Evolutionary conservation across 2,329 filamentous ascomycete species (phyloP).

Genomic region (Fusarium protoensiforme): DNA sequence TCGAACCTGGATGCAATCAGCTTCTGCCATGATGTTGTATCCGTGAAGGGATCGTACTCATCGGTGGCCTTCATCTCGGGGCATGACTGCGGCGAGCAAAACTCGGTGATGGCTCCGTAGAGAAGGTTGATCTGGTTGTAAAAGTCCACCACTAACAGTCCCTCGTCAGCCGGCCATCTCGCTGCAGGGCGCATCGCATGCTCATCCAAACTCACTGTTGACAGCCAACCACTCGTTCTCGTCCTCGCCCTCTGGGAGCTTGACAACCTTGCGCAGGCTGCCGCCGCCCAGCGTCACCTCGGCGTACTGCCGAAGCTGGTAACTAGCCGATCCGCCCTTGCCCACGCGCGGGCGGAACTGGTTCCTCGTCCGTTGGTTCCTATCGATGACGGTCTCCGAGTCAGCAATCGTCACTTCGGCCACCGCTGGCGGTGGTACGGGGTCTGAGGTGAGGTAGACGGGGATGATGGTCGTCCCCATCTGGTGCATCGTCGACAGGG

Average conservation of each 20-base stretch:
- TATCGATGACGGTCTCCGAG: constrained; percentile 51
- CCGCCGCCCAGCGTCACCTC: constrained; percentile 96
- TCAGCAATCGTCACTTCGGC: constrained; percentile 46
- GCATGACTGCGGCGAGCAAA: constrained; percentile 96
- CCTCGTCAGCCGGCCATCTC: constrained; percentile 1
- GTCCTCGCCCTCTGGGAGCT: constrained; percentile 96
- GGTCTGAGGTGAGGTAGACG: constrained; percentile 37
- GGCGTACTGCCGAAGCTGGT: constrained; percentile 97
- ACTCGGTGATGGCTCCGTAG: constrained; percentile 98
- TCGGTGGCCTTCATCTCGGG: constrained; percentile 99
- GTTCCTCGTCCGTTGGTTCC: constrained; percentile 87
- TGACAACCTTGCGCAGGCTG: constrained; percentile 94
- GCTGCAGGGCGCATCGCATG: too few relatives aligned
- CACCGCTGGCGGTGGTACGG: constrained; percentile 1
- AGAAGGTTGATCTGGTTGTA: constrained; percentile 99
- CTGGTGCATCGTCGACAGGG: constrained; percentile 46
- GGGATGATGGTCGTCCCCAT: constrained; percentile 47
- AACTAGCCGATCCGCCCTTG: constrained; percentile 86
- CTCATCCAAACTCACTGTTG: constrained; percentile 73
- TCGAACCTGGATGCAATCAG: constrained; percentile 75
- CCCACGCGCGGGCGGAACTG: constrained; percentile 91
- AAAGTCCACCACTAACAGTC: constrained; percentile 88
- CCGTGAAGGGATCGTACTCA: constrained; percentile 69
- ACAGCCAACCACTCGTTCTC: constrained; percentile 98
- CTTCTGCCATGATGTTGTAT: background rate